Evolutionary conservation across 163 green algal genomes (phyloP).

Genomic region (Chlamydomonas reinhardtii): DNA sequence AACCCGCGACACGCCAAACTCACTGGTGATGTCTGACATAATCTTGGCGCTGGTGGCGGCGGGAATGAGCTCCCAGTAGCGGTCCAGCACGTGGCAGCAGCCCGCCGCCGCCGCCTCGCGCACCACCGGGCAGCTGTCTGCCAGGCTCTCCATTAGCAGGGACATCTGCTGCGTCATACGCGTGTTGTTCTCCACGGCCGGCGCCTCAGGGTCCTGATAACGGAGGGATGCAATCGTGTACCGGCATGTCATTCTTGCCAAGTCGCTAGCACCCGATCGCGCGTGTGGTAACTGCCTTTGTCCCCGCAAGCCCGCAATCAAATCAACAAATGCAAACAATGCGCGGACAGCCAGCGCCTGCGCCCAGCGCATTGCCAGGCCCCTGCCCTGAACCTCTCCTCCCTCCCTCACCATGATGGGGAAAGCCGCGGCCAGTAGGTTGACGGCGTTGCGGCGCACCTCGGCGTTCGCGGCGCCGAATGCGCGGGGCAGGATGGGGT

Average conservation of each 20-base stretch:
- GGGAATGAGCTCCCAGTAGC: conserved; percentile 90
- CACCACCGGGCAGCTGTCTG: conserved; percentile 61
- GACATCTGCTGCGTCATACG: conserved; percentile 78
- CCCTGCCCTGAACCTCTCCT: neutral
- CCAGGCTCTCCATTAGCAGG: conserved; percentile 71
- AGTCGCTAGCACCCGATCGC: too few species aligned
- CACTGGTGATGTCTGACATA: conserved; percentile 72
- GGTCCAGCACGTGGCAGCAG: conserved; percentile 74
- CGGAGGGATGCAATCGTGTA: too few species aligned
- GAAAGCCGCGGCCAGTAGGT: conserved; percentile 83
- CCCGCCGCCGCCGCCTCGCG: conserved; percentile 56
- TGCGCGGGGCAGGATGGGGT: conserved; percentile 83
- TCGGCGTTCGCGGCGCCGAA: conserved; percentile 77
- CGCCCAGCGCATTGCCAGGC: too few species aligned
- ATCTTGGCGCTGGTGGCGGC: conserved; percentile 70
- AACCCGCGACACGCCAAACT: neutral
- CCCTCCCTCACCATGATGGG: conserved; percentile 69
- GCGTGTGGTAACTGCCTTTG: too few species aligned
- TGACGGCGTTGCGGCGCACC: conserved; percentile 81
- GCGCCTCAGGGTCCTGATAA: conserved; percentile 66
- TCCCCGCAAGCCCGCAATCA: too few species aligned
- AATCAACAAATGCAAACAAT: too few species aligned
- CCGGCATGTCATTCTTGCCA: too few species aligned
- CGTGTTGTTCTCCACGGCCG: conserved; percentile 70
- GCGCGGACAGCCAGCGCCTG: too few species aligned